These are phyloP conservation scores for Xylaria sp. DNA, from an alignment of 2,329 filamentous ascomycete genomes.

Conservation along the genomic window DNA sequence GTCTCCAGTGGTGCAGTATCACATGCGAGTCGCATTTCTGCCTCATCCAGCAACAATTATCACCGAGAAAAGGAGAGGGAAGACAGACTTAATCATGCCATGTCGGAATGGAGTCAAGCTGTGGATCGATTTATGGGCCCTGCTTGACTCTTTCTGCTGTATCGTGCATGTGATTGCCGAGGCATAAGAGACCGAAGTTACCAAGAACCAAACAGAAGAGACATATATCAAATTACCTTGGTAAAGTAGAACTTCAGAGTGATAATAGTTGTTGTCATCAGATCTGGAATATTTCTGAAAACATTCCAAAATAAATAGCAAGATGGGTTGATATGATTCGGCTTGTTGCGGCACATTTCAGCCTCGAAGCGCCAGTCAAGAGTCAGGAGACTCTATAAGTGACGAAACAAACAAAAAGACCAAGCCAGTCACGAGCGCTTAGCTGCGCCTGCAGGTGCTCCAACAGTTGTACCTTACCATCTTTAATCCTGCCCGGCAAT, in stretches of 20 bases:
- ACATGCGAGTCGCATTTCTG: conserved; percentile 20
- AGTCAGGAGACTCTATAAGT: conserved; percentile 16
- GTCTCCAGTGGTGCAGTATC: neutral
- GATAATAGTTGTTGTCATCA: neutral
- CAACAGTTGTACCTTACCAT: conserved; percentile 27
- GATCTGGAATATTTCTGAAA: neutral
- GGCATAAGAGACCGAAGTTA: neutral
- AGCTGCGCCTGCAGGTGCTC: conserved; percentile 1
- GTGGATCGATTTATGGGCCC: conserved; percentile 30
- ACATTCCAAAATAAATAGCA: no score
- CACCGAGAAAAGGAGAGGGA: neutral
- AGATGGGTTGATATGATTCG: neutral
- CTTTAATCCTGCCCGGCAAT: neutral
- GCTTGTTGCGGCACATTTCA: conserved; percentile 23
- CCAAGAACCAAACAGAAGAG: neutral
- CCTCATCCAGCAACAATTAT: neutral
- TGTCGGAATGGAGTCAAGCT: conserved; percentile 17
- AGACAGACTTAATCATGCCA: conserved; percentile 9
- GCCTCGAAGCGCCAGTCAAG: conserved; percentile 2
- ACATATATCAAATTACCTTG: neutral
- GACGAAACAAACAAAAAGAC: conserved; percentile 1
- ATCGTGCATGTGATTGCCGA: conserved; percentile 25
- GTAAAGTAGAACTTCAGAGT: neutral
- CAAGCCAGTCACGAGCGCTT: conserved; percentile 18
- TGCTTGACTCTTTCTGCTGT: neutral